These are phyloP conservation scores for Neurospora crassa DNA, from an alignment of 2,329 filamentous ascomycete genomes.

Conservation along the genomic window DNA sequence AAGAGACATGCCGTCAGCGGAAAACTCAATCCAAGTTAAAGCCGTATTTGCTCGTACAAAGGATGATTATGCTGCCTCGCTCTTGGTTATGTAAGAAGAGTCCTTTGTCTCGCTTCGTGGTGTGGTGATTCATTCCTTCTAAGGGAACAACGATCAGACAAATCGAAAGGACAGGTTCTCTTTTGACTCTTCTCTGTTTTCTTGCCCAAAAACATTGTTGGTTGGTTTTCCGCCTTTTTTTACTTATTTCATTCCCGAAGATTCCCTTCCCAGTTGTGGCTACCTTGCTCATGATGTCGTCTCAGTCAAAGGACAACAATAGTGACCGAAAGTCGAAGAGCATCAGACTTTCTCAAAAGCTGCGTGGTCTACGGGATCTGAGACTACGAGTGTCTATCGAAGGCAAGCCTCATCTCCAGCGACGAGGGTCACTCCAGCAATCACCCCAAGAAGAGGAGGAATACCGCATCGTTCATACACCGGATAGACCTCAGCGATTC, in stretches of 20 bases:
- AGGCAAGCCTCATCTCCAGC: background rate
- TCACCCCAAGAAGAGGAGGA: background rate
- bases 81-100: background rate
- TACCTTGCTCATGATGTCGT: background rate
- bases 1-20: background rate
- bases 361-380: constrained; percentile 5
- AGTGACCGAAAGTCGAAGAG: background rate
- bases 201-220: background rate
- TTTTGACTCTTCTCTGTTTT: background rate
- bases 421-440: background rate
- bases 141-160: background rate
- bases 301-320: background rate
- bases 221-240: background rate
- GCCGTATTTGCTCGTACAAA: background rate
- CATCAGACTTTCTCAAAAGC: constrained; percentile 9
- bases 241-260: background rate
- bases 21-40: background rate
- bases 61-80: background rate
- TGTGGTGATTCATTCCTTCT: background rate
- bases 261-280: too few relatives aligned
- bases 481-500: constrained; percentile 18
- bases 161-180: background rate
- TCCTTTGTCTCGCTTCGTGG: background rate
- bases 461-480: constrained; percentile 13
- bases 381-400: background rate